Percentiles rank a stretch among this genome's conserved stretches.
Evolutionary conservation across 2,329 filamentous ascomycete species (phyloP).

Genomic region (Talaromyces sp.): DNA sequence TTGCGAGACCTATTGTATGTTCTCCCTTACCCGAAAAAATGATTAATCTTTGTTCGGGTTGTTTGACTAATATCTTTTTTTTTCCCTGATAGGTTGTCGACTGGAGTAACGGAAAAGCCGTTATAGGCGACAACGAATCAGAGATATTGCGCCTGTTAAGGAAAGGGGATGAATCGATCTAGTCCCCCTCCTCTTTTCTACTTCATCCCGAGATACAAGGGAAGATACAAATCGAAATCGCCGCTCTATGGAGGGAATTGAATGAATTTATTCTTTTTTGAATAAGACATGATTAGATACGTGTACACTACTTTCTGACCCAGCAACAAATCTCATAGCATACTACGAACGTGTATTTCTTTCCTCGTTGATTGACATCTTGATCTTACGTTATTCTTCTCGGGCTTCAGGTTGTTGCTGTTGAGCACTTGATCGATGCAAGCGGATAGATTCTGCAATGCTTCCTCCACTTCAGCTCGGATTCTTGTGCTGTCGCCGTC

Average conservation of each 20-base stretch:
- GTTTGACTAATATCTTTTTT: conserved; percentile 22
- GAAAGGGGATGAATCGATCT: conserved; percentile 16
- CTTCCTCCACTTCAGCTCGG: not conserved
- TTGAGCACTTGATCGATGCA: not conserved
- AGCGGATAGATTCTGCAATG: not conserved
- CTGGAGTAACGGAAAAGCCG: conserved; percentile 86
- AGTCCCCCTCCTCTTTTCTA: not conserved
- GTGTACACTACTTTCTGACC: not conserved
- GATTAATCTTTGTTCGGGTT: not conserved
- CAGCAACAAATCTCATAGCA: not conserved
- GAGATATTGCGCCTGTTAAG: conserved; percentile 78
- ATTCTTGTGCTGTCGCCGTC: not conserved
- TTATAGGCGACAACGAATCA: conserved; percentile 75
- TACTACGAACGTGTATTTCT: not conserved
- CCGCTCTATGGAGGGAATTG: not conserved
- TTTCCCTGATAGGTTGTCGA: conserved; percentile 67
- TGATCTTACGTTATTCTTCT: no score
- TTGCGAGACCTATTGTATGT: conserved; percentile 75
- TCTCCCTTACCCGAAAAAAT: not conserved
- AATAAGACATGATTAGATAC: not conserved
- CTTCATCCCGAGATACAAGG: no score
- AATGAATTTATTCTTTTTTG: not conserved
- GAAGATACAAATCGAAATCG: not conserved
- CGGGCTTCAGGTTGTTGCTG: not conserved
- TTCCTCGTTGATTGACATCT: not conserved